Conservation (phyloP, 495 filamentous ascomycete genomes). For the Xylaria curta region DNA sequence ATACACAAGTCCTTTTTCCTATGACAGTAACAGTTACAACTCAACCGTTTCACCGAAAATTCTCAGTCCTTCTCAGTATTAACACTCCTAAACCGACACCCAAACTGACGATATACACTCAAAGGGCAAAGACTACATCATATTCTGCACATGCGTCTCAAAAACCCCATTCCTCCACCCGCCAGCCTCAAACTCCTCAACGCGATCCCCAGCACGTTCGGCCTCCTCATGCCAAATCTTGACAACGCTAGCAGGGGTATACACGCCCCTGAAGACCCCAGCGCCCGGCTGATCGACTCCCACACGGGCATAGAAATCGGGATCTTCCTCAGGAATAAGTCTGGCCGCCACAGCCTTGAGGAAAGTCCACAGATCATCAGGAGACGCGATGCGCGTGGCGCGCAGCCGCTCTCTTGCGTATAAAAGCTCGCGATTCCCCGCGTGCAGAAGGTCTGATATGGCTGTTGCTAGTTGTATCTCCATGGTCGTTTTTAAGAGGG, state of each 20-base stretch:
- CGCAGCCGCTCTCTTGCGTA: constrained; percentile 86
- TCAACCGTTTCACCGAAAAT: too few relatives aligned
- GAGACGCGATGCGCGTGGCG: constrained; percentile 82
- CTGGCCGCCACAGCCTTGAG: constrained; percentile 79
- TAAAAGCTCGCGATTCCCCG: constrained; percentile 81
- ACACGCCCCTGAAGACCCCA: constrained; percentile 81
- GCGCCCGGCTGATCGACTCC: constrained; percentile 66
- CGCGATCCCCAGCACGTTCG: constrained; percentile 63
- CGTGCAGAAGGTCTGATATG: constrained; percentile 71
- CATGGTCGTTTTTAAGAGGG: constrained; percentile 76
- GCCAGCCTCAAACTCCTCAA: constrained; percentile 65
- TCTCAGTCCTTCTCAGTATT: not conserved
- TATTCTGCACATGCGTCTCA: constrained; percentile 59
- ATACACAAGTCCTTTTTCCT: not conserved
- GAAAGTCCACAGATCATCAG: constrained; percentile 79
- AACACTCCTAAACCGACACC: not conserved
- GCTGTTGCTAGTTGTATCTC: constrained; percentile 77
- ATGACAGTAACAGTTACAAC: not conserved
- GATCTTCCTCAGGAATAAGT: constrained; percentile 70
- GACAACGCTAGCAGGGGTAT: constrained; percentile 86
- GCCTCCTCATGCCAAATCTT: constrained; percentile 87
- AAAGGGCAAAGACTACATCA: constrained; percentile 14
- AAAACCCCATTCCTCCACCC: constrained; percentile 92
- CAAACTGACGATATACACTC: not conserved
- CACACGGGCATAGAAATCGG: constrained; percentile 73